Evolutionary conservation across 306 rosid species (phyloP).

Genomic region (Citrullus mucosospermus): DNA sequence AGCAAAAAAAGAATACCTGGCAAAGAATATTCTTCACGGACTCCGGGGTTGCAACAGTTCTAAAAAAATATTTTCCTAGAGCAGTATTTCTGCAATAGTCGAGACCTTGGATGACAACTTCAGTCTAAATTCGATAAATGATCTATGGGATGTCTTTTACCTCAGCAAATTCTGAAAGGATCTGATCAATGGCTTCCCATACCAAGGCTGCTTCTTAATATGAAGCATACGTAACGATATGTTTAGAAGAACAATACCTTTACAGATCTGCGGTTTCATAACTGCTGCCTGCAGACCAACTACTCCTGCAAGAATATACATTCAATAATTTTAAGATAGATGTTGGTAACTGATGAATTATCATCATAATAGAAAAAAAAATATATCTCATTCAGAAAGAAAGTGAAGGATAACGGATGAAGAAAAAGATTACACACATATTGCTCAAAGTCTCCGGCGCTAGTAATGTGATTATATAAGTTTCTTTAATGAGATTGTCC

Average conservation of each 20-base stretch:
- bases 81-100: slow-evolving; percentile 58
- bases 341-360: not conserved
- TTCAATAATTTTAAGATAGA: not conserved
- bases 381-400: not conserved
- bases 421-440: not conserved
- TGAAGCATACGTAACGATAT: slow-evolving; percentile 92
- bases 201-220: slow-evolving; percentile 94
- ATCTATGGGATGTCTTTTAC: slow-evolving; percentile 21
- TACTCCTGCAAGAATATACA: slow-evolving; percentile 44
- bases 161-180: slow-evolving; percentile 82
- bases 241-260: slow-evolving; percentile 64
- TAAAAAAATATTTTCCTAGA: slow-evolving; percentile 59
- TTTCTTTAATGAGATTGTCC: not conserved
- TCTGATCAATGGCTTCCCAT: slow-evolving; percentile 60
- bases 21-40: slow-evolving; percentile 68
- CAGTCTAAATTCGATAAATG: slow-evolving; percentile 10
- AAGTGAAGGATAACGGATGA: not conserved
- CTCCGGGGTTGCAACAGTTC: slow-evolving; percentile 56
- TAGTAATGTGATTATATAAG: not conserved
- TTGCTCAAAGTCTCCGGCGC: not conserved
- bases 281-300: slow-evolving; percentile 98
- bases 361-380: not conserved
- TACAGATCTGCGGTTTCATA: slow-evolving; percentile 54
- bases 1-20: slow-evolving; percentile 46
- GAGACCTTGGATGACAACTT: slow-evolving; percentile 9